These are phyloP conservation scores for Cucumis hystrix DNA, from an alignment of 306 rosid species.

Conservation along the genomic window DNA sequence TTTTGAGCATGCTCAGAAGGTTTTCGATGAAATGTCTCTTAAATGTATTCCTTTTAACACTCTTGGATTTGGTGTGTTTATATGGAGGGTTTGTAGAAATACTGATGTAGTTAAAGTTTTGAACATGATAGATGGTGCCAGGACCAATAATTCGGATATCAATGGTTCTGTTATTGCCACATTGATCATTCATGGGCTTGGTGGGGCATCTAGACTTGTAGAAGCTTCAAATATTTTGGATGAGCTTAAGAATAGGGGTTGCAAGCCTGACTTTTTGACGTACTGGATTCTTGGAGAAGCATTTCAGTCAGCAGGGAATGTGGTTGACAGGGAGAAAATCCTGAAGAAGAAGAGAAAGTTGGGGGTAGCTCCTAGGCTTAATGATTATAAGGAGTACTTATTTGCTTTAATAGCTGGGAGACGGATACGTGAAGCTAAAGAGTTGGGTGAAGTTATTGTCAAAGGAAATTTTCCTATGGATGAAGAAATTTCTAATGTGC, in stretches of 20 bases:
- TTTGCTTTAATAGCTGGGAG: conserved; percentile 42
- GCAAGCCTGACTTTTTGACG: conserved; percentile 91
- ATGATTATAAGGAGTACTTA: conserved; percentile 55
- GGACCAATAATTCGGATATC: conserved; percentile 27
- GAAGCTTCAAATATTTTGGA: conserved; percentile 53
- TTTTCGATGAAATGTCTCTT: conserved; percentile 51
- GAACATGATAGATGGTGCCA: conserved; percentile 37
- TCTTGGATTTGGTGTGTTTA: conserved; percentile 68
- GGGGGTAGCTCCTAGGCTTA: conserved; percentile 73
- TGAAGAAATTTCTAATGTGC: conserved; percentile 59
- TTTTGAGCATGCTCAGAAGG: conserved; percentile 33
- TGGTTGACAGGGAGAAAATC: conserved; percentile 51
- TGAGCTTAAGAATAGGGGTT: conserved; percentile 53
- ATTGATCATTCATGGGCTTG: conserved; percentile 55
- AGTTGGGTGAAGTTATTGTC: conserved; percentile 61
- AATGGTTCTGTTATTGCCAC: conserved; percentile 65
- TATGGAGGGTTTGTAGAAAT: conserved; percentile 39
- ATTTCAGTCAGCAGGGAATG: conserved; percentile 28
- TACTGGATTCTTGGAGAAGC: conserved; percentile 62
- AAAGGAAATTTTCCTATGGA: conserved; percentile 57
- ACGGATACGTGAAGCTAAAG: conserved; percentile 46
- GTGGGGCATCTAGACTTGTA: conserved; percentile 29
- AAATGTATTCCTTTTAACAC: conserved; percentile 39
- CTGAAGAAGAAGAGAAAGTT: conserved; percentile 87
- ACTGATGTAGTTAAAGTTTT: conserved; percentile 29